A percentile compares a stretch with the other conserved stretches of the same genome.
phyloP scores from a whole-genome alignment of 257 asterid species.

The Thymus quinquecostatus region DNA sequence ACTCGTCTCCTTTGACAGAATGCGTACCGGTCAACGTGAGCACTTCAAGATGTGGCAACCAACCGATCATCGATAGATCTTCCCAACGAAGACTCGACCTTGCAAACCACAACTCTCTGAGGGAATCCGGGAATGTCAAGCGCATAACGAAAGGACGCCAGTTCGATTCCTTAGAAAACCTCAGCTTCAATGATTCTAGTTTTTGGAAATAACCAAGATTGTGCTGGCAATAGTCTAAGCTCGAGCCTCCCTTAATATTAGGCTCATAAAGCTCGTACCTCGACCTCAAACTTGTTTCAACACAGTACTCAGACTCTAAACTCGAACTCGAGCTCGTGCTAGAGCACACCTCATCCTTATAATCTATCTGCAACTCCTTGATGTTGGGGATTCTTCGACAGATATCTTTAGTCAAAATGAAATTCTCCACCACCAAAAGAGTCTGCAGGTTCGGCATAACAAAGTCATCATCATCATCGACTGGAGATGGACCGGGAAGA shows the following conservation, averaged over 20 bases:
- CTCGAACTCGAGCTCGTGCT: not conserved
- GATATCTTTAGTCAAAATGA: not conserved
- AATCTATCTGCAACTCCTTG: not conserved
- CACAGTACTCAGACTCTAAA: too few species aligned
- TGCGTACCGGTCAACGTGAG: too few species aligned
- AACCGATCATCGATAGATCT: too few species aligned
- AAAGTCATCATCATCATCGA: not conserved
- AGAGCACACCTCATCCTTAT: not conserved
- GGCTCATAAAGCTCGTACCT: too few species aligned
- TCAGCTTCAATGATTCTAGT: not conserved
- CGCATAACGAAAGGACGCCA: too few species aligned
- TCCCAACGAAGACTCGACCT: too few species aligned
- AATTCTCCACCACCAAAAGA: not conserved
- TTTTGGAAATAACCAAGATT: not conserved
- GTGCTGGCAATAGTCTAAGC: not conserved
- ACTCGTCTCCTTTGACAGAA: not conserved
- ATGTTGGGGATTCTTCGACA: not conserved
- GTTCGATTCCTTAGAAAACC: not conserved
- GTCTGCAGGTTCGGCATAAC: not conserved
- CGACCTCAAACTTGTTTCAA: too few species aligned
- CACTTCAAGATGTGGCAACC: too few species aligned
- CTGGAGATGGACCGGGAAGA: not conserved
- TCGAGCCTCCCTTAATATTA: too few species aligned
- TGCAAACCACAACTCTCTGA: too few species aligned
- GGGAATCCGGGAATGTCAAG: too few species aligned